A percentile compares a stretch with the other conserved stretches of the same genome.
Evolutionary conservation across 2,329 filamentous ascomycete species (phyloP).

Genomic region (Metarhizium sp.): DNA sequence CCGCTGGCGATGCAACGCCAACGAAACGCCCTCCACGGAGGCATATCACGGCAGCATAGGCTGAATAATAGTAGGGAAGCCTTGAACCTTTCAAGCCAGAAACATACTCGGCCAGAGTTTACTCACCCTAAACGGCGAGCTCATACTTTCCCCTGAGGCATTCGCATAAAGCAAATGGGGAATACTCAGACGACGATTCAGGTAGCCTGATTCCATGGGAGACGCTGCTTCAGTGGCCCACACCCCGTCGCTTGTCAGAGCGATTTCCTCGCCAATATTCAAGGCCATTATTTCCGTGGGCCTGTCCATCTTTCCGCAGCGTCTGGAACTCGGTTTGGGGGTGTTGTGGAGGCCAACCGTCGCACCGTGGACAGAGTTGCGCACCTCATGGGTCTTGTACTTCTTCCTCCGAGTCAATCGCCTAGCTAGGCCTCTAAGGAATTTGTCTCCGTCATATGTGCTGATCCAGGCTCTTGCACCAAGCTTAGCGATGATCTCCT

Average conservation of each 20-base stretch:
- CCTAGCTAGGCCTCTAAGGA: constrained; percentile 41
- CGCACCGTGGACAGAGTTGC: constrained; percentile 18
- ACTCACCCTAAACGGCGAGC: not conserved
- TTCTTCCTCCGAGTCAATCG: constrained; percentile 37
- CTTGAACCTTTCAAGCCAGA: not conserved
- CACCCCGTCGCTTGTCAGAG: constrained; percentile 30
- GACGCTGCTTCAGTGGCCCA: constrained; percentile 11
- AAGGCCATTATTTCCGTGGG: constrained; percentile 33
- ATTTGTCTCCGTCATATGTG: constrained; percentile 39
- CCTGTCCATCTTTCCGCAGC: constrained; percentile 6
- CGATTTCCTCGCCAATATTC: constrained; percentile 31
- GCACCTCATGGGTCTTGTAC: constrained; percentile 36
- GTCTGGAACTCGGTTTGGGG: constrained; percentile 4
- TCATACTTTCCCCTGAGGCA: not conserved
- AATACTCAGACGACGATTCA: constrained; percentile 3
- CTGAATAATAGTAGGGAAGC: not conserved
- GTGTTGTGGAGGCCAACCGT: not conserved
- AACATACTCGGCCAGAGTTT: not conserved
- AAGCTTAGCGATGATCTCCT: constrained; percentile 27
- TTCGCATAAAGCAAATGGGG: not conserved
- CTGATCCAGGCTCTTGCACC: constrained; percentile 22
- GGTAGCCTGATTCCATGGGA: not conserved
- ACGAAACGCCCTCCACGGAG: not conserved
- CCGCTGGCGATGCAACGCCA: not conserved
- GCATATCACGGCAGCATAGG: not conserved